Evolutionary conservation across 371 early-diverging fungal species (phyloP).

Genomic region (Mucor saturninus): DNA sequence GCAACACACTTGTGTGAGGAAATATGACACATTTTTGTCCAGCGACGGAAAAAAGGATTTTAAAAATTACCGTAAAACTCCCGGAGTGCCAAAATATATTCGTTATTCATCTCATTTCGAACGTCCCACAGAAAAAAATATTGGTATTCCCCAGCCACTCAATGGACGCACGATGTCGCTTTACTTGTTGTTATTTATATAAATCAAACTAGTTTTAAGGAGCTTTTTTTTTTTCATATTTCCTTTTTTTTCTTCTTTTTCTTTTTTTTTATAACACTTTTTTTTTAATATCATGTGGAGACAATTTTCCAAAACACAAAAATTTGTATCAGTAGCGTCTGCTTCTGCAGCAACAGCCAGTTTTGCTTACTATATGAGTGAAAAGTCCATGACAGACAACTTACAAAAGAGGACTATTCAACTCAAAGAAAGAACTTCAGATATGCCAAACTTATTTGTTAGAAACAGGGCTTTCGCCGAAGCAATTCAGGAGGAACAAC

Average conservation of each 20-base stretch:
- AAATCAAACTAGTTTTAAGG: constrained; percentile 12
- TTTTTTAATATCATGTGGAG: constrained; percentile 41
- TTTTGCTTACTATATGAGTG: constrained; percentile 38
- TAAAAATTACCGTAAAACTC: neutral
- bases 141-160: constrained; percentile 20
- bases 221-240: constrained; percentile 3
- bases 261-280: constrained; percentile 3
- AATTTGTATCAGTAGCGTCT: constrained; percentile 34
- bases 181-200: neutral
- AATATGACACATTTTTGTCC: neutral
- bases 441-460: constrained; percentile 21
- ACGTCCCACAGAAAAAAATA: constrained; percentile 15
- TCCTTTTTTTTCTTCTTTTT: constrained; percentile 10
- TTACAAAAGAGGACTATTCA: constrained; percentile 18
- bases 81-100: constrained; percentile 3
- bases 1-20: neutral
- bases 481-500: constrained; percentile 32
- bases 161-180: constrained; percentile 14
- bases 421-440: constrained; percentile 24
- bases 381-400: constrained; percentile 20
- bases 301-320: constrained; percentile 47
- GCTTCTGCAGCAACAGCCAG: constrained; percentile 41
- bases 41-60: constrained; percentile 4
- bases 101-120: neutral
- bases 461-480: constrained; percentile 49